Conservation (phyloP, 345 rosid species). For the Murraya koenigii region DNA sequence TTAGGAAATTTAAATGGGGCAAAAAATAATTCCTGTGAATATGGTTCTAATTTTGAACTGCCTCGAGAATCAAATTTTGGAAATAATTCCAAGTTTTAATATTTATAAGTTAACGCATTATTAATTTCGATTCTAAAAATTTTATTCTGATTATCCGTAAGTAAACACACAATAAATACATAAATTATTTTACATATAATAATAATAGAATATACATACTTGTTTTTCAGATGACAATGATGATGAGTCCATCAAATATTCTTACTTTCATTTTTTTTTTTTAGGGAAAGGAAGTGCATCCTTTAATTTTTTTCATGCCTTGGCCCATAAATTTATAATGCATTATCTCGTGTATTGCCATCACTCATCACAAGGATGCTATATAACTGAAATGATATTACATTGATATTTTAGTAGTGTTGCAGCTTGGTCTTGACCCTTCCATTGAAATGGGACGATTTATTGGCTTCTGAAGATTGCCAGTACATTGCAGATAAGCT, state of each 20-base stretch:
- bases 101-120: too few species aligned
- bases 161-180: too few species aligned
- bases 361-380: background rate
- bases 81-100: too few species aligned
- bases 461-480: background rate
- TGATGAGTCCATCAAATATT: background rate
- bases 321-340: background rate
- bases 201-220: background rate
- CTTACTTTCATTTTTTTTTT: too few species aligned
- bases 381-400: background rate
- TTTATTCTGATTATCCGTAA: rapidly evolving
- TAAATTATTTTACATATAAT: too few species aligned
- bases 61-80: too few species aligned
- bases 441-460: background rate
- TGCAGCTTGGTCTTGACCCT: background rate
- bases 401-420: too few species aligned
- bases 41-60: too few species aligned
- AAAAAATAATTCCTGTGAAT: too few species aligned
- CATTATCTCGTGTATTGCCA: background rate
- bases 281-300: background rate
- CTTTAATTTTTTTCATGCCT: background rate
- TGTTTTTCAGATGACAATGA: too few species aligned
- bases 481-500: background rate
- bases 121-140: too few species aligned
- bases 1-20: too few species aligned